These are phyloP conservation scores for Apophysomyces sp. DNA, from an alignment of 371 early-diverging fungal genomes.

Conservation along the genomic window DNA sequence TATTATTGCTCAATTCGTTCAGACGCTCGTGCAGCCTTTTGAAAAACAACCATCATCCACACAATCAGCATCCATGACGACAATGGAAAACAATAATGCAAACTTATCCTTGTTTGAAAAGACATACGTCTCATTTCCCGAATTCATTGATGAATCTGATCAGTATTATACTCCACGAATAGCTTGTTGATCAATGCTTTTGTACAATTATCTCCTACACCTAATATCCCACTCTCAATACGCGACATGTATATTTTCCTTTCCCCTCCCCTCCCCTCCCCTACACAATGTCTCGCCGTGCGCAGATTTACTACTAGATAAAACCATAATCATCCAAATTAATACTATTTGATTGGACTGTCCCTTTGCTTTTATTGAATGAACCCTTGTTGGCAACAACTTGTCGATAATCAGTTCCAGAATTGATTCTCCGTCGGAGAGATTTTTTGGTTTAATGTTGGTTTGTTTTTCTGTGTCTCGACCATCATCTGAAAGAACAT, in stretches of 20 bases:
- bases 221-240: neutral
- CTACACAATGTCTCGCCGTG: too few relatives aligned
- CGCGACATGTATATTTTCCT: neutral
- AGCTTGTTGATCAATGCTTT: conserved; percentile 3
- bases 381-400: too few relatives aligned
- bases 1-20: conserved; percentile 1
- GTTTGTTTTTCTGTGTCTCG: too few relatives aligned
- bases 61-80: neutral
- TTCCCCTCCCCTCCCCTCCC: neutral
- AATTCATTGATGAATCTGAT: conserved; percentile 3
- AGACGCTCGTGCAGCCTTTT: conserved; percentile 1
- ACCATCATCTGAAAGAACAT: too few relatives aligned
- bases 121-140: conserved; percentile 27
- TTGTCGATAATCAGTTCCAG: too few relatives aligned
- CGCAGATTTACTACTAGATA: too few relatives aligned
- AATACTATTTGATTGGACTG: too few relatives aligned
- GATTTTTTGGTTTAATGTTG: too few relatives aligned
- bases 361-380: too few relatives aligned
- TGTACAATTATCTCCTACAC: neutral
- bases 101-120: conserved; percentile 20
- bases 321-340: too few relatives aligned
- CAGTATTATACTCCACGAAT: conserved; percentile 2
- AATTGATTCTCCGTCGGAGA: too few relatives aligned
- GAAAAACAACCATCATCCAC: neutral
- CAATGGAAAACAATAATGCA: neutral